A percentile compares a stretch with the other conserved stretches of the same genome.
Conservation (phyloP, 2,329 filamentous ascomycete species). For the Monosporascus sp. region DNA sequence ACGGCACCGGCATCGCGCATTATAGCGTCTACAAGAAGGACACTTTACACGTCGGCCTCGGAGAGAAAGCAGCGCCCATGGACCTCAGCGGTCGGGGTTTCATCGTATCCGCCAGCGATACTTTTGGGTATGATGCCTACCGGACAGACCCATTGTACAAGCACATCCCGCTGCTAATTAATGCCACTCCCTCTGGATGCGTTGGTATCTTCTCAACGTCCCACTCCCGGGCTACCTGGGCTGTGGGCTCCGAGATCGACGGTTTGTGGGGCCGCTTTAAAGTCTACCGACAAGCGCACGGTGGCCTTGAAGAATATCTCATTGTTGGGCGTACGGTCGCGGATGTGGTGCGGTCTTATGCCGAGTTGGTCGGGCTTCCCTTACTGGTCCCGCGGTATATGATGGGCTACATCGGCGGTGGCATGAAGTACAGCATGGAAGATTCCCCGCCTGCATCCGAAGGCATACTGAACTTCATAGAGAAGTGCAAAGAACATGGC, state of each 20-base stretch:
- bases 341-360: constrained; percentile 62
- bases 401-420: constrained; percentile 68
- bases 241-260: constrained; percentile 67
- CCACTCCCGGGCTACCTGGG: constrained; percentile 60
- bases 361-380: constrained; percentile 63
- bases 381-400: constrained; percentile 66
- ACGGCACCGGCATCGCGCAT: constrained; percentile 58
- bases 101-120: constrained; percentile 63
- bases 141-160: constrained; percentile 71
- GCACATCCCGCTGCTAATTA: constrained; percentile 68
- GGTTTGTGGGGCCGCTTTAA: constrained; percentile 73
- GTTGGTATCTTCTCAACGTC: constrained; percentile 65
- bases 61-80: constrained; percentile 70
- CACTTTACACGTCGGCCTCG: constrained; percentile 62
- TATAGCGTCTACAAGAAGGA: constrained; percentile 59
- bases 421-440: constrained; percentile 49
- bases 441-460: constrained; percentile 50
- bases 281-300: constrained; percentile 67
- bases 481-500: constrained; percentile 57
- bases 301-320: constrained; percentile 67
- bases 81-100: constrained; percentile 64
- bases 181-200: constrained; percentile 58
- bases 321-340: constrained; percentile 62
- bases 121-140: constrained; percentile 69
- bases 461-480: constrained; percentile 55